These are phyloP conservation scores for Potentilla sterilis DNA, from an alignment of 306 rosid species.

Conservation along the genomic window DNA sequence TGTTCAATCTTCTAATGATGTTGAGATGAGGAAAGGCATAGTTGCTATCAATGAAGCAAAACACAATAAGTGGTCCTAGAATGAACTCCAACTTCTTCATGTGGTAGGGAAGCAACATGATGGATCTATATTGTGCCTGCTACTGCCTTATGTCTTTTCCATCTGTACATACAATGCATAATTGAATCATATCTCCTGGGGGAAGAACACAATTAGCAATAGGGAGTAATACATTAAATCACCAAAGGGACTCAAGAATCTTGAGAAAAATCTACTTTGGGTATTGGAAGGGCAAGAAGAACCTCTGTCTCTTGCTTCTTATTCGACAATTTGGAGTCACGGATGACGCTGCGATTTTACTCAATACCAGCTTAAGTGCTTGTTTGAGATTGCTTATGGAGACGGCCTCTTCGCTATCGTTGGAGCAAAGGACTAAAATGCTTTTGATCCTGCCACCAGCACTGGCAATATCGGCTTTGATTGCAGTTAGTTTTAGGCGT, in stretches of 20 bases:
- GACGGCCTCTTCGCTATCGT: conserved; percentile 48
- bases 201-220: conserved; percentile 1
- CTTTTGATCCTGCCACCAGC: conserved; percentile 86
- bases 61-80: not conserved
- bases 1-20: conserved; percentile 1
- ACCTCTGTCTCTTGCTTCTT: conserved; percentile 96
- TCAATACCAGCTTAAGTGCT: conserved; percentile 66
- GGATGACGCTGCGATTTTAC: conserved; percentile 56
- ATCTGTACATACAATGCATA: conserved; percentile 7
- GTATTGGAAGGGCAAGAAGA: conserved; percentile 73
- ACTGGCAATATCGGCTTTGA: conserved; percentile 77
- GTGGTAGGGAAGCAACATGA: conserved; percentile 8
- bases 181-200: conserved; percentile 20
- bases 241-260: not conserved
- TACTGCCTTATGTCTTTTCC: conserved; percentile 8
- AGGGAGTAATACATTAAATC: not conserved
- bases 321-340: conserved; percentile 46
- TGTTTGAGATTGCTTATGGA: conserved; percentile 66
- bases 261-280: conserved; percentile 24
- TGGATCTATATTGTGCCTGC: not conserved
- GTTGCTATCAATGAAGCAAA: conserved; percentile 14
- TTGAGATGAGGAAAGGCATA: not conserved
- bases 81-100: conserved; percentile 6
- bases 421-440: conserved; percentile 66
- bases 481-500: conserved; percentile 61